phyloP scores from a whole-genome alignment of 768 basidiomycete species.

The Suillus weaverae region DNA sequence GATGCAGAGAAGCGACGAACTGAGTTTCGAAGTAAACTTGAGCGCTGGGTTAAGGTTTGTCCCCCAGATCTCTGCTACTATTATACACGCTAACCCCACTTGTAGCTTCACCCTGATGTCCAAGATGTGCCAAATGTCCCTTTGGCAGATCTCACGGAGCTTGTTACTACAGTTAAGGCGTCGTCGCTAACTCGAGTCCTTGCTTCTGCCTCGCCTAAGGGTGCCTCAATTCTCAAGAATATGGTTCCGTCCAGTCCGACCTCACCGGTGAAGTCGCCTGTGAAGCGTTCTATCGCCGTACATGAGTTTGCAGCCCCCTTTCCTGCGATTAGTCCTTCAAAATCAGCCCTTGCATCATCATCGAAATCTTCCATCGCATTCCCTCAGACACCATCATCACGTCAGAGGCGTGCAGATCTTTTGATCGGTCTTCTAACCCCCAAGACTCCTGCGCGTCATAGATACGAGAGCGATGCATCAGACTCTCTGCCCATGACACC shows the following conservation, averaged over 20 bases:
- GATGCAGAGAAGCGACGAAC: constrained; percentile 60
- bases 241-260: constrained; percentile 31
- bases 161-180: constrained; percentile 52
- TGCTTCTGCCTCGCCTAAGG: constrained; percentile 74
- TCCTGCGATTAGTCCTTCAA: constrained; percentile 38
- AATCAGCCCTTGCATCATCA: constrained; percentile 39
- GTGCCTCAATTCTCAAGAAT: constrained; percentile 32
- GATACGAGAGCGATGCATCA: constrained; percentile 41
- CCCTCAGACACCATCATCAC: constrained; percentile 65
- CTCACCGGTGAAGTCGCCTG: constrained; percentile 42
- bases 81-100: constrained; percentile 12
- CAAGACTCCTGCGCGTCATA: constrained; percentile 42
- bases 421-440: constrained; percentile 39
- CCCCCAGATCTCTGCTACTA: constrained; percentile 2
- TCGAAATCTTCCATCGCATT: constrained; percentile 51
- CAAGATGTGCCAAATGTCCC: constrained; percentile 58
- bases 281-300: constrained; percentile 15
- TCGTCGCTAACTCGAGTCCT: constrained; percentile 71
- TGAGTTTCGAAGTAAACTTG: constrained; percentile 58
- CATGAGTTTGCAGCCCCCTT: constrained; percentile 39
- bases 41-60: constrained; percentile 61
- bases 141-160: constrained; percentile 61
- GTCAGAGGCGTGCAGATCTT: constrained; percentile 35
- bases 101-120: constrained; percentile 51
- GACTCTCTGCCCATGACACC: constrained; percentile 63